Base-by-base conservation (phyloP, 768 basidiomycete species). In the Tylopilus sp. region DNA sequence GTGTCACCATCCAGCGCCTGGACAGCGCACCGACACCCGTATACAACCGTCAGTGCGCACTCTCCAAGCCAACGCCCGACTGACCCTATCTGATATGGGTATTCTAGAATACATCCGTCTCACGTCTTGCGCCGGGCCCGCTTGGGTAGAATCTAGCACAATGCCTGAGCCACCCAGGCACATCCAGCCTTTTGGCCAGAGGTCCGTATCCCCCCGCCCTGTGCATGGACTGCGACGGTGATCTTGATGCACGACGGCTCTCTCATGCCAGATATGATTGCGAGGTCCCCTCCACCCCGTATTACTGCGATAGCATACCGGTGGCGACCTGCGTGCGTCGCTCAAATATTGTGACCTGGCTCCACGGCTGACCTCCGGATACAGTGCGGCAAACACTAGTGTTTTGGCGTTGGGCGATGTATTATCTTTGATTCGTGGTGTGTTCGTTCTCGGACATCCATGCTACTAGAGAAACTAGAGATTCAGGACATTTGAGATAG, bases 261-360 rank as follows among this genome's bases (percentile, higher is more conserved):
- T n/a, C n/a, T n/a, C n/a, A n/a, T 47, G 7, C 17, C 25, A 63
- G 62, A 17, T 63, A 54, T n/a, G 25, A 25, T 3, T 63, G 58
- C 21, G 28, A 56, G 18, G 42, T 58, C 7, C 61, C 62, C 21
- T 22, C 35, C 7, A 22, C 15, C 20, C 20, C 18, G 23, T 60
- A 63, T 33, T 41, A 39, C 33, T 60, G 62, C 23, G 55, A 25
- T 7, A 21, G 8, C 17, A 40, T 39, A 11, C 48, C 43, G 0
- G 56, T 60, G 13, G 42, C 35, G 28, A 57, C 62, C 6, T 63
- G 60, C 42, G 58, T 56, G 44, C 47, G 60, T 60, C n/a, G 38
- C 36, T 46, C n/a, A 21, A 33, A 21, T 33, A 6, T 12, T 18
- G 3, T 4, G 4, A 17, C n/a, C 21, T 41, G 6, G 42, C 5